phyloP scores from a whole-genome alignment of 129 eudicot species.

The Artemisia annua region DNA sequence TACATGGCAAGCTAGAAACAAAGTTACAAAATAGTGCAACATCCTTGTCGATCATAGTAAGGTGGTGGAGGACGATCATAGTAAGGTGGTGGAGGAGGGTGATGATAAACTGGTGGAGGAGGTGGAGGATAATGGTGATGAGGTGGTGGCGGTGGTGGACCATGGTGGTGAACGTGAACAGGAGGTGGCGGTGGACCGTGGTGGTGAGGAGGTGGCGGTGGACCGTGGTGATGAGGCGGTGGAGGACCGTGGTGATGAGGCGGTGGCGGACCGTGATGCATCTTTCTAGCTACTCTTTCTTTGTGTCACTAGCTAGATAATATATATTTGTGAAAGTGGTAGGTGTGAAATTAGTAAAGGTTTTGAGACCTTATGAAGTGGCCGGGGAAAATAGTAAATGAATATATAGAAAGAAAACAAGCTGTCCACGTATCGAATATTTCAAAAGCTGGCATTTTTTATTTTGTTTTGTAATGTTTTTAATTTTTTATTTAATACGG shows the following conservation, averaged over 20 bases:
- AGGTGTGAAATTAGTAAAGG: slow-evolving; percentile 6
- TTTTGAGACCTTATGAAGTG: slow-evolving; percentile 6
- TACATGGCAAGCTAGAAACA: background rate
- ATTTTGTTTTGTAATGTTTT: too few species aligned
- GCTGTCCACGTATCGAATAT: too few species aligned
- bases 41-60: background rate
- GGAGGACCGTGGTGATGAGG: too few species aligned
- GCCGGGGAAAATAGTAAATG: background rate
- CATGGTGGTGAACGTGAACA: background rate
- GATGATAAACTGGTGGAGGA: background rate
- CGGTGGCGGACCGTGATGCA: too few species aligned
- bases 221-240: background rate
- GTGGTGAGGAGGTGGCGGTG: background rate
- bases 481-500: too few species aligned
- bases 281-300: too few species aligned
- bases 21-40: slow-evolving; percentile 11
- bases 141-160: background rate
- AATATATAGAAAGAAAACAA: too few species aligned
- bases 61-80: too few species aligned
- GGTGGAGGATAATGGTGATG: background rate
- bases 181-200: slow-evolving; percentile 1
- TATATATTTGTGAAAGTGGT: background rate
- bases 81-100: background rate
- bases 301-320: too few species aligned
- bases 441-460: too few species aligned